A percentile compares a stretch with the other conserved stretches of the same genome.
These are phyloP conservation scores for Populus trichocarpa DNA, from an alignment of 441 rosid species.

Conservation along the genomic window DNA sequence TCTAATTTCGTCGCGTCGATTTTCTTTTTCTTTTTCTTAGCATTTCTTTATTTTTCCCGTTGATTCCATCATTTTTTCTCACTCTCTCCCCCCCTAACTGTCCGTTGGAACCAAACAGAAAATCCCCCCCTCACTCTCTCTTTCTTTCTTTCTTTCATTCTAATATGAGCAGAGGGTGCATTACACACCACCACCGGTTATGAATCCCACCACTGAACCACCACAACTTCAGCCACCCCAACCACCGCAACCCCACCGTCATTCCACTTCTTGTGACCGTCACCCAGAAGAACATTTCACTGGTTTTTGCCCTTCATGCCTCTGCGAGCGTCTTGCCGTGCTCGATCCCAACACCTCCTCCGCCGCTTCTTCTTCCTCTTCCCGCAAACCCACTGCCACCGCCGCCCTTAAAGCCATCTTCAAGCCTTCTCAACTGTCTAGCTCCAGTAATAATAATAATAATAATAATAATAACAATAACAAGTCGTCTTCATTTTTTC, in stretches of 20 bases:
- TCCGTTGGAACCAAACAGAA: constrained; percentile 52
- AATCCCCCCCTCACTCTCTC: constrained; percentile 4
- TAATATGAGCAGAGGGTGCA: constrained; percentile 53
- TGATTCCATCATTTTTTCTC: constrained; percentile 14
- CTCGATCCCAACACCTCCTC: constrained; percentile 53
- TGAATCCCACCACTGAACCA: constrained; percentile 82
- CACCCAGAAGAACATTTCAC: constrained; percentile 88
- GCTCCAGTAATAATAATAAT: not conserved
- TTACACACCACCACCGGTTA: constrained; percentile 45
- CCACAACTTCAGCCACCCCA: constrained; percentile 77
- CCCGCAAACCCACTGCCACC: constrained; percentile 56
- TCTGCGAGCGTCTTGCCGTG: constrained; percentile 94
- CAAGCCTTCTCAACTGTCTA: constrained; percentile 30
- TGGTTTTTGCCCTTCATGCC: constrained; percentile 95
- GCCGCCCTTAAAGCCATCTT: constrained; percentile 72
- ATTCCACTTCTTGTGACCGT: constrained; percentile 84
- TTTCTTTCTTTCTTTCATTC: constrained; percentile 7
- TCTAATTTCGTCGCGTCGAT: constrained; percentile 17
- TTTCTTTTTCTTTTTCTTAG: constrained; percentile 6
- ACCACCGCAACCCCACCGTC: constrained; percentile 86
- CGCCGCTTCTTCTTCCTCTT: constrained; percentile 36
- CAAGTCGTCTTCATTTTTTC: constrained; percentile 48
- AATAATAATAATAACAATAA: not conserved
- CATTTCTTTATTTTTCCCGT: constrained; percentile 19
- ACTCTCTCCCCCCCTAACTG: constrained; percentile 35